These are phyloP conservation scores for Elsinoe perseae DNA, from an alignment of 2,329 filamentous ascomycete species.

Conservation along the genomic window DNA sequence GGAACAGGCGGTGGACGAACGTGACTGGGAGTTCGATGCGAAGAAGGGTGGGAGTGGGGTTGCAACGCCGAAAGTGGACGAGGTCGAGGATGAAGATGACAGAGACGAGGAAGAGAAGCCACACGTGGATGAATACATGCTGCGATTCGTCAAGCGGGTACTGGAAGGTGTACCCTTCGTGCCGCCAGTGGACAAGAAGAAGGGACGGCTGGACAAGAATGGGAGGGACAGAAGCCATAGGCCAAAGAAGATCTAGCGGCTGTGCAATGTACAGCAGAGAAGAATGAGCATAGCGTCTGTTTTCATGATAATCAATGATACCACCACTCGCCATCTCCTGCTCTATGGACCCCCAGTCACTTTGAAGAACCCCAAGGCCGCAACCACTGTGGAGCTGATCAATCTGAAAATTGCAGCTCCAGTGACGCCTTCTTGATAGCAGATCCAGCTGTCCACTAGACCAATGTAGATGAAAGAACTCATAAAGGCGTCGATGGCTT, in stretches of 20 bases:
- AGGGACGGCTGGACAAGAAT: slow-evolving; percentile 28
- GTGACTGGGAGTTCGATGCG: slow-evolving; percentile 75
- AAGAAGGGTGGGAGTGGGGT: slow-evolving; percentile 12
- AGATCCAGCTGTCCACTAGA: background rate
- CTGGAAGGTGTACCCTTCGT: slow-evolving; percentile 29
- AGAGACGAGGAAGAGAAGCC: slow-evolving; percentile 43
- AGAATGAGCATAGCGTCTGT: slow-evolving; percentile 4
- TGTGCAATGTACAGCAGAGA: slow-evolving; percentile 5
- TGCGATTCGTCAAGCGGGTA: slow-evolving; percentile 27
- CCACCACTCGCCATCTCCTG: background rate
- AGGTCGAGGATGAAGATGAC: slow-evolving; percentile 22
- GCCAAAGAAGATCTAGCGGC: slow-evolving; percentile 22
- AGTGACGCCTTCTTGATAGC: background rate
- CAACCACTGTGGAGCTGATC: background rate
- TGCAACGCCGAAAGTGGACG: slow-evolving; percentile 14
- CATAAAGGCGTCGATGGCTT: background rate
- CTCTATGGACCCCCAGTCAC: background rate
- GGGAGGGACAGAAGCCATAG: slow-evolving; percentile 32
- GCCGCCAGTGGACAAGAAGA: slow-evolving; percentile 27
- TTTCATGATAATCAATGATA: background rate
- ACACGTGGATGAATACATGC: slow-evolving; percentile 58
- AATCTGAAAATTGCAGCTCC: background rate
- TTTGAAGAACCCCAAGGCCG: background rate
- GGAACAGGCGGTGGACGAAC: slow-evolving; percentile 76
- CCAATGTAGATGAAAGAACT: slow-evolving; percentile 1